Evolutionary conservation across 1,284 basidiomycete genomes (phyloP).

Genomic region (Moniliophthora roreri): DNA sequence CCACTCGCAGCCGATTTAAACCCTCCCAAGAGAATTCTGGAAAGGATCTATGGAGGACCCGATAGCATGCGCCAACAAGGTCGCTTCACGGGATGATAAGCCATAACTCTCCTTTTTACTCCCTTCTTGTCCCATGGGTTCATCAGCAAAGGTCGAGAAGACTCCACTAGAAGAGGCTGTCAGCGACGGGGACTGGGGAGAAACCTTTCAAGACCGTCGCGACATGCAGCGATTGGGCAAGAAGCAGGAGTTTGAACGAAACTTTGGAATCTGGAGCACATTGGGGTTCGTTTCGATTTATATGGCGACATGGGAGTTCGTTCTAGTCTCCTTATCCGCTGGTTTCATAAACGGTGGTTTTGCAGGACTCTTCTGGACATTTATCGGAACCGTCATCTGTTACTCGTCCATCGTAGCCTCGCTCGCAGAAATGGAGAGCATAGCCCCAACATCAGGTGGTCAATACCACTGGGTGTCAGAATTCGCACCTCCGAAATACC

Average conservation of each 20-base stretch:
- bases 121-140: too few relatives aligned
- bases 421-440: background rate
- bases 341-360: background rate
- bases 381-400: background rate
- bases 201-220: background rate
- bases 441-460: background rate
- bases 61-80: too few relatives aligned
- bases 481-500: slow-evolving; percentile 1
- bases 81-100: too few relatives aligned
- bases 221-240: background rate
- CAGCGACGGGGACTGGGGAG: too few relatives aligned
- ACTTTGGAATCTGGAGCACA: background rate
- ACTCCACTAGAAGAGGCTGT: too few relatives aligned
- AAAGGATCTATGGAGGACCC: too few relatives aligned
- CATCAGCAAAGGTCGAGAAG: too few relatives aligned
- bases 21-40: too few relatives aligned
- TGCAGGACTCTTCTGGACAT: background rate
- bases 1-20: too few relatives aligned
- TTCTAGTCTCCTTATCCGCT: background rate
- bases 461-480: slow-evolving; percentile 2
- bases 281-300: slow-evolving; percentile 1
- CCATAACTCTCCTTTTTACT: too few relatives aligned
- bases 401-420: background rate
- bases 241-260: slow-evolving; percentile 1
- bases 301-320: slow-evolving; percentile 1